These are phyloP conservation scores for Microascus cirrosus DNA, from an alignment of 2,329 filamentous ascomycete genomes.

Conservation along the genomic window DNA sequence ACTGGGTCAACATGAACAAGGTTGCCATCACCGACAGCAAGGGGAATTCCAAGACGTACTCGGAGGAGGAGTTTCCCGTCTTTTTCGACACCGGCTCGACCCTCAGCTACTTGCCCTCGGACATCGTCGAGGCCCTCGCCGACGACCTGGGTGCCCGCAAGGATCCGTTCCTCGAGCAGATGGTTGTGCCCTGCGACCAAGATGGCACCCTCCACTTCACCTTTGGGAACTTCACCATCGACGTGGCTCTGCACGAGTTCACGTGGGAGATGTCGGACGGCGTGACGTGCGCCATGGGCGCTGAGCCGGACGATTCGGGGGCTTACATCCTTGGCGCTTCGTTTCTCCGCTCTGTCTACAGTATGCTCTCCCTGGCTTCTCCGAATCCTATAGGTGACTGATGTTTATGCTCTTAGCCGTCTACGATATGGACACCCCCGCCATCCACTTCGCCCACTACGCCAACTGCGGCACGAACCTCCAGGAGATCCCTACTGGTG, in stretches of 20 bases:
- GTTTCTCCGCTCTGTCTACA: constrained; percentile 31
- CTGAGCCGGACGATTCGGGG: constrained; percentile 24
- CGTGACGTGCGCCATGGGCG: constrained; percentile 30
- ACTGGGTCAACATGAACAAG: constrained; percentile 29
- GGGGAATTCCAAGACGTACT: constrained; percentile 11
- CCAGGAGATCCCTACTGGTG: constrained; percentile 12
- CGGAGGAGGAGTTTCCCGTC: constrained; percentile 26
- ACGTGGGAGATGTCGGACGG: constrained; percentile 24
- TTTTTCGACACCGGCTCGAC: constrained; percentile 59
- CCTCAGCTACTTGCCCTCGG: constrained; percentile 52
- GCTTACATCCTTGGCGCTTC: constrained; percentile 27
- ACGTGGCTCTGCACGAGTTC: constrained; percentile 33
- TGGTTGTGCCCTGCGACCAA: constrained; percentile 33
- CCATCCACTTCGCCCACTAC: constrained; percentile 14
- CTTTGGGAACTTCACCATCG: constrained; percentile 32
- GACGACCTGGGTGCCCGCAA: constrained; percentile 31
- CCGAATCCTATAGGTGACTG: background rate
- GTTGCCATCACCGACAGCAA: constrained; percentile 21
- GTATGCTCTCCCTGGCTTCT: constrained; percentile 3
- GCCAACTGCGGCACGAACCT: constrained; percentile 14
- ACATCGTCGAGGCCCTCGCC: constrained; percentile 35
- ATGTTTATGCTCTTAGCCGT: constrained; percentile 6
- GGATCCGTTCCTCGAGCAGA: constrained; percentile 26
- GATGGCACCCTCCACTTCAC: constrained; percentile 33
- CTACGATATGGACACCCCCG: constrained; percentile 13